phyloP scores from a whole-genome alignment of 2,329 filamentous ascomycete species.

The Emmonsiellopsis sp. region DNA sequence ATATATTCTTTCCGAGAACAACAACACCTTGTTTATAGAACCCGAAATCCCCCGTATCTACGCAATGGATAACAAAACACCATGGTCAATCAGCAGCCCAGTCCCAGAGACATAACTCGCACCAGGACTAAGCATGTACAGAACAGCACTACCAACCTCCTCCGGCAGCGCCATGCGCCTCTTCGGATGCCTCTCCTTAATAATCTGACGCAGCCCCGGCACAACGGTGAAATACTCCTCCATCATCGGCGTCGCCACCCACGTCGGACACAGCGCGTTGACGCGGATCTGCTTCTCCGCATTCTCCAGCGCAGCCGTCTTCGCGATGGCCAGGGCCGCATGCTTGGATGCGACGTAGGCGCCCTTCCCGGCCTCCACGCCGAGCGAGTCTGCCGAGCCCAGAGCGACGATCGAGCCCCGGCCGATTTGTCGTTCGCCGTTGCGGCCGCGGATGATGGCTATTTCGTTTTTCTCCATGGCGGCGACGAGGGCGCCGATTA shows the following conservation, averaged over 20 bases:
- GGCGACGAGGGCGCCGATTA: constrained; percentile 23
- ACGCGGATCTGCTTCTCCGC: constrained; percentile 21
- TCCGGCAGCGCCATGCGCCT: constrained; percentile 20
- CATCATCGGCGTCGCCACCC: constrained; percentile 24
- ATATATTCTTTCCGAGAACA: no score
- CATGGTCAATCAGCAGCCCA: constrained; percentile 17
- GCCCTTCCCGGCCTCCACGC: constrained; percentile 25
- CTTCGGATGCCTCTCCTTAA: constrained; percentile 11
- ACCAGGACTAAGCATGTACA: constrained; percentile 20
- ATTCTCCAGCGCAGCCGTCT: constrained; percentile 25
- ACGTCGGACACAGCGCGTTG: constrained; percentile 25
- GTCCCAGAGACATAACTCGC: constrained; percentile 23
- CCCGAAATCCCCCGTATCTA: no score
- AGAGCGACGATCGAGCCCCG: constrained; percentile 31
- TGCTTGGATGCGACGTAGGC: constrained; percentile 37
- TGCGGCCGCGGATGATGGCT: constrained; percentile 28
- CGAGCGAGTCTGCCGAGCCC: constrained; percentile 25
- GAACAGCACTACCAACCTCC: constrained; percentile 22
- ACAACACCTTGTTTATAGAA: no score
- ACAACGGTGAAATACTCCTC: constrained; percentile 9
- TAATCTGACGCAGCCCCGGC: constrained; percentile 6
- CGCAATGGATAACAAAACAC: constrained; percentile 10
- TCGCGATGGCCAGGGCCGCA: constrained; percentile 37
- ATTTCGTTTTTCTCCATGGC: constrained; percentile 15
- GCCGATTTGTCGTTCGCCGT: constrained; percentile 13